Evolutionary conservation across 2,329 filamentous ascomycete species (phyloP).

Genomic region (Aspergillus quadrilineatus): DNA sequence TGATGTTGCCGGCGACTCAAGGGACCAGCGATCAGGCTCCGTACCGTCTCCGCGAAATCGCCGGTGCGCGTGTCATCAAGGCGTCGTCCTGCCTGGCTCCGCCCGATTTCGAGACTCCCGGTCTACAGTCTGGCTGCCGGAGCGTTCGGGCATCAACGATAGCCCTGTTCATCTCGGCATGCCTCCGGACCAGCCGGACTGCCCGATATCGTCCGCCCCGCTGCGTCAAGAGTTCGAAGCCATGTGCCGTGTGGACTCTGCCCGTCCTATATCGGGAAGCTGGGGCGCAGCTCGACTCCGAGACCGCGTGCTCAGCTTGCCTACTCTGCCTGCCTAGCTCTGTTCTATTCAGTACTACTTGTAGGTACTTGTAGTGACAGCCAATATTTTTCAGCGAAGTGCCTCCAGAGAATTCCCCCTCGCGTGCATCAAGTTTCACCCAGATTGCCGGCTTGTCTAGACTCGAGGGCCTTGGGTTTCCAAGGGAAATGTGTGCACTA

Average conservation of each 20-base stretch:
- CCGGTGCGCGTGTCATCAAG: background rate
- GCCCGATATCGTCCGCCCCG: conserved; percentile 23
- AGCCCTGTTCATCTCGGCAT: conserved; percentile 11
- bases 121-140: background rate
- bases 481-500: background rate
- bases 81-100: background rate
- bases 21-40: background rate
- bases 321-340: background rate
- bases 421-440: background rate
- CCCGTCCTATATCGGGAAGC: conserved; percentile 10
- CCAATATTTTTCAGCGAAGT: background rate
- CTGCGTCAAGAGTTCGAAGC: background rate
- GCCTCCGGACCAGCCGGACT: conserved; percentile 22
- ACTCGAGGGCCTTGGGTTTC: background rate
- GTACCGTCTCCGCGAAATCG: background rate
- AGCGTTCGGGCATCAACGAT: conserved; percentile 3
- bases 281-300: background rate
- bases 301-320: background rate
- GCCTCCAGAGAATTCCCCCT: too few relatives aligned
- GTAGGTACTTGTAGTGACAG: background rate
- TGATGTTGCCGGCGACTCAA: background rate
- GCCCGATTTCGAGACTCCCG: background rate
- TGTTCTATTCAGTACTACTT: background rate
- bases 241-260: background rate
- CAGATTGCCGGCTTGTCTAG: background rate